Percentiles rank a stretch among this genome's conserved stretches.
These are phyloP conservation scores for Blumeria graminis DNA, from an alignment of 2,329 filamentous ascomycete species.

Conservation along the genomic window DNA sequence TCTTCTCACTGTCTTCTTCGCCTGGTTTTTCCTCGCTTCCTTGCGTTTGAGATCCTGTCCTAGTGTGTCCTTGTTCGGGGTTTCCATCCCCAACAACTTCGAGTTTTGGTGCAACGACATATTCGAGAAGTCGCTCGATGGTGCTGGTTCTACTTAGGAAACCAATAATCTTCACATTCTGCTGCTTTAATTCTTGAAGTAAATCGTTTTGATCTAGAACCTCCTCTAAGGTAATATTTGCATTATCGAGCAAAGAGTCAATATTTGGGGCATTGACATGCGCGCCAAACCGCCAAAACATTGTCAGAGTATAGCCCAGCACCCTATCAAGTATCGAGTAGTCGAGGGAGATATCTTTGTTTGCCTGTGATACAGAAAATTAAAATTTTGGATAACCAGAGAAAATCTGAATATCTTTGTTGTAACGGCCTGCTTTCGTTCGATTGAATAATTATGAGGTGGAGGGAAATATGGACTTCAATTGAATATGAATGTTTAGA, in stretches of 20 bases:
- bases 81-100: conserved; percentile 23
- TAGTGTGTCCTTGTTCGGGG: neutral
- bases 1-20: conserved; percentile 31
- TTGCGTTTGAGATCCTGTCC: conserved; percentile 19
- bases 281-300: conserved; percentile 99
- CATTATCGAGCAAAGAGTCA: conserved; percentile 89
- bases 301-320: conserved; percentile 23
- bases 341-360: too few relatives aligned
- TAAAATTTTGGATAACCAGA: too few relatives aligned
- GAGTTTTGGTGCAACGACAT: conserved; percentile 62
- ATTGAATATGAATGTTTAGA: too few relatives aligned
- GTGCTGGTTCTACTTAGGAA: conserved; percentile 75
- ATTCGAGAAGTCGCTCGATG: conserved; percentile 65
- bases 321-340: too few relatives aligned
- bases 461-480: too few relatives aligned
- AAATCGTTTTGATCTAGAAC: conserved; percentile 87
- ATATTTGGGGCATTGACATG: conserved; percentile 95
- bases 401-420: too few relatives aligned
- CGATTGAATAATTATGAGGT: too few relatives aligned
- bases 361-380: too few relatives aligned
- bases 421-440: too few relatives aligned
- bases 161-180: conserved; percentile 93
- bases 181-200: conserved; percentile 92
- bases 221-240: conserved; percentile 83
- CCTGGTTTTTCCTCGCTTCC: conserved; percentile 24